phyloP scores from a whole-genome alignment of 495 filamentous ascomycete species.

The Xylaria grammica region DNA sequence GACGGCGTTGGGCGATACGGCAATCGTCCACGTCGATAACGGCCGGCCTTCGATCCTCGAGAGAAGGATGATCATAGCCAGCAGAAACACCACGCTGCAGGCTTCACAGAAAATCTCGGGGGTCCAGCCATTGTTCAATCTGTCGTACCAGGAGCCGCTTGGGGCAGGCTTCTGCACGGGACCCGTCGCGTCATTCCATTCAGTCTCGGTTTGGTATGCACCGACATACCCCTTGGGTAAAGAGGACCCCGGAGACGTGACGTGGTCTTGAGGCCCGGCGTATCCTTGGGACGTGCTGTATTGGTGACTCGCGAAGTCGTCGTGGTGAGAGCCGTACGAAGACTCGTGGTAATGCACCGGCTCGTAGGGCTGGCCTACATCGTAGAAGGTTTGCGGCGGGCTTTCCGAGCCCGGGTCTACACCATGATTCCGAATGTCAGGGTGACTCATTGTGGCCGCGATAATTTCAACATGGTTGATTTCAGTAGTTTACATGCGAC shows the following conservation, averaged over 20 bases:
- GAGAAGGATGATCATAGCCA: conserved; percentile 18
- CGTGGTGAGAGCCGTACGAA: not conserved
- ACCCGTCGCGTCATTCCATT: not conserved
- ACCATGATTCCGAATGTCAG: too few species aligned
- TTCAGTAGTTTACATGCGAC: too few species aligned
- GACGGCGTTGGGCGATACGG: conserved; percentile 20
- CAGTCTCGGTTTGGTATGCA: not conserved
- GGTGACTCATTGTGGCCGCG: too few species aligned
- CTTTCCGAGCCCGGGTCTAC: too few species aligned
- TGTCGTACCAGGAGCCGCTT: conserved; percentile 1
- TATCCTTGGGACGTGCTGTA: not conserved
- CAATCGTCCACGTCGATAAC: conserved; percentile 13
- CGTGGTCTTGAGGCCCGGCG: not conserved
- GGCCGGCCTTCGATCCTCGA: conserved; percentile 8
- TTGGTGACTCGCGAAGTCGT: not conserved
- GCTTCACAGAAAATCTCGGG: conserved; percentile 12
- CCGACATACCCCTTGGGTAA: not conserved
- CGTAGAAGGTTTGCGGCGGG: too few species aligned
- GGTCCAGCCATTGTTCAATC: conserved; percentile 8
- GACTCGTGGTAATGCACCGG: not conserved
- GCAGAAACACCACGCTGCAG: not conserved
- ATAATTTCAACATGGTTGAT: too few species aligned
- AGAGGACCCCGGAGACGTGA: not conserved
- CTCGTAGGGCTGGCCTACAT: conserved; percentile 5
- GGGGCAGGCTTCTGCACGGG: not conserved